Evolutionary conservation across 164 flowering plant species (phyloP), one percentile per base, ranked within the genome.

Genomic region (Chimonanthus salicifolius): DNA sequence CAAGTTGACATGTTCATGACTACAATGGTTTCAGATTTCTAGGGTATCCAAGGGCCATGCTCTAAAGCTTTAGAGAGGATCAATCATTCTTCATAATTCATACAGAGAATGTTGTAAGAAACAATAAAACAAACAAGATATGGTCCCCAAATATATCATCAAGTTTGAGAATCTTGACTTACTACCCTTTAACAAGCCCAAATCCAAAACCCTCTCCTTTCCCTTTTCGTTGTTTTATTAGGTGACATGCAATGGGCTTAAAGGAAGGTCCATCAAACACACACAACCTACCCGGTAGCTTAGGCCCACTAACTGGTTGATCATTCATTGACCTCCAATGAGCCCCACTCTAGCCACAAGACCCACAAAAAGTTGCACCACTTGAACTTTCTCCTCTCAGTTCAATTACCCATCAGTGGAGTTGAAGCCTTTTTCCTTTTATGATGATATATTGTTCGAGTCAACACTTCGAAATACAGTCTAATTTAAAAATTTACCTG

Each of bases 101-200:
- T 8, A 13, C 62, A 68, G 54, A 62, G 18, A 45, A 33, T 33
- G 60, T 60, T 49, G 67, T 60, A 62, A 47, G 44, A 69, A 66
- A 46, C 49, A 49, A 72, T 48, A 5, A 69, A 18, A 74, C 21
- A 44, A 49, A 15, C 18, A 4, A 47, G 45, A 11, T 62, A 70
- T 72, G 76, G 81, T 79, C 83, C 81, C 76, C 77, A 74, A 76
- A 76, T 74, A 70, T 64, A 67, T 21, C 67, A 62, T 72, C 68
- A 50, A 67, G 87, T 74, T 3, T 84, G 85, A 83, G 81, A 84
- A 84, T 86, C 79, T 83, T 84, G 89, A 84, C 89, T 78, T 82
- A 62, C 2, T 51, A 54, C 58, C 58, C 51, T 66, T 3, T 71
- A 64, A n/a, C 71, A 67, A 33, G 15, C 49, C 77, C 58, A 50